phyloP scores from a whole-genome alignment of 768 basidiomycete species.

The Dacryopinax primogenitus region DNA sequence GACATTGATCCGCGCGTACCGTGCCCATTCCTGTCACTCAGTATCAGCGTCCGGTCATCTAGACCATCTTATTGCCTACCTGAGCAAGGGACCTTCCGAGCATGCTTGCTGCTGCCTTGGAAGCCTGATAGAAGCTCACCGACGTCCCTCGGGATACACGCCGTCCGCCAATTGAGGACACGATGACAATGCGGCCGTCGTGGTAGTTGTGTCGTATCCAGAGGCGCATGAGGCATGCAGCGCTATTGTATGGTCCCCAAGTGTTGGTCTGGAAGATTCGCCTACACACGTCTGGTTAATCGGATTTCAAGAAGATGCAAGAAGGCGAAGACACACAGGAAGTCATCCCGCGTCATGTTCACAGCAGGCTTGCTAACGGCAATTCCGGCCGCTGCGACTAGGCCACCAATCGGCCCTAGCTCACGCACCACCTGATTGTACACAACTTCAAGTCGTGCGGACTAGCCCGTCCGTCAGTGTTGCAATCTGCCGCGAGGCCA shows the following conservation, averaged over 20 bases:
- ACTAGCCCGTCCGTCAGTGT: background rate
- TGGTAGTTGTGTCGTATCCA: background rate
- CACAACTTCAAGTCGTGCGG: background rate
- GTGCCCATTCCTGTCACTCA: conserved; percentile 1
- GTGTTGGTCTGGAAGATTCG: conserved; percentile 18
- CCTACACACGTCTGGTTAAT: background rate
- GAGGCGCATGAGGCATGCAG: background rate
- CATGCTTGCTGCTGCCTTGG: background rate
- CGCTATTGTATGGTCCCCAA: conserved; percentile 17
- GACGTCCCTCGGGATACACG: background rate
- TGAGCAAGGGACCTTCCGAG: conserved; percentile 1
- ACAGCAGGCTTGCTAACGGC: background rate
- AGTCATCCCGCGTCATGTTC: background rate
- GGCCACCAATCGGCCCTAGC: background rate
- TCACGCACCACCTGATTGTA: background rate
- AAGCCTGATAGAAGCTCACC: background rate
- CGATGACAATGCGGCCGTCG: background rate
- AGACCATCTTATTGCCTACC: too few species aligned
- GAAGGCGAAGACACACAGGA: background rate
- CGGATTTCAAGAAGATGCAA: background rate
- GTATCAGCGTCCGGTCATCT: too few species aligned
- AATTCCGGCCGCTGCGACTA: background rate
- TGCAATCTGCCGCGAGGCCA: too few species aligned
- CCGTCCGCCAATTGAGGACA: background rate
- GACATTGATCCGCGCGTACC: background rate